phyloP scores from a whole-genome alignment of 2,329 filamentous ascomycete genomes.

The Trichoderma koningiopsis region DNA sequence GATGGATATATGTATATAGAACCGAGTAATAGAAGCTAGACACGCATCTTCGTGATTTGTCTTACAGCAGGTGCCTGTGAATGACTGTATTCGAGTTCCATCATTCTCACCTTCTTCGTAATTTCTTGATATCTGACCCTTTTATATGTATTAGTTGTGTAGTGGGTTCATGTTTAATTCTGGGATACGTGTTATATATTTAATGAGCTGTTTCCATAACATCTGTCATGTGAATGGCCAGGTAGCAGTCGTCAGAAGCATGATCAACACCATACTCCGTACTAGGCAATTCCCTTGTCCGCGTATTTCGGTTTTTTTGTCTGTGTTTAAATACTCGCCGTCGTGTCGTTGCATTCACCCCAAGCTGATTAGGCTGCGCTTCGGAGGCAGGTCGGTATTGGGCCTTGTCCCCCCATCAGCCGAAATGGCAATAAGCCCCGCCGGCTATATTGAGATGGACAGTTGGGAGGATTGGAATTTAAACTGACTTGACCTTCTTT shows the following conservation, averaged over 20 bases:
- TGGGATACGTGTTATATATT: neutral
- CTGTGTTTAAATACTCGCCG: neutral
- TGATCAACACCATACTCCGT: neutral
- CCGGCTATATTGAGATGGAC: neutral
- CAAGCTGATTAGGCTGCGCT: neutral
- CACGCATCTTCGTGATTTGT: neutral
- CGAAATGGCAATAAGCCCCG: slow-evolving; percentile 12
- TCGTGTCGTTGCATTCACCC: neutral
- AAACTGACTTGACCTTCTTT: neutral
- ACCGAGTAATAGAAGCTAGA: neutral
- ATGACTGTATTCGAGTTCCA: neutral
- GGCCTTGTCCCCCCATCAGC: slow-evolving; percentile 8
- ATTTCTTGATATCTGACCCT: neutral
- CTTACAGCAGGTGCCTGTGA: neutral
- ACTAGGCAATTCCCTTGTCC: neutral
- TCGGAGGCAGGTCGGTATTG: slow-evolving; percentile 20
- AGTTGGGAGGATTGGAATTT: neutral
- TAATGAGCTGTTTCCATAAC: neutral
- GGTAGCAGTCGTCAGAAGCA: neutral
- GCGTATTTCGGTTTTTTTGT: neutral
- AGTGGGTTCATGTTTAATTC: neutral
- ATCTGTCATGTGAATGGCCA: neutral
- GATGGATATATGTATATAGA: neutral
- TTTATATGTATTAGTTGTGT: neutral
- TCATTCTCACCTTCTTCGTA: neutral